Conservation (phyloP, 768 basidiomycete genomes). For the Plicaturopsis crispa region DNA sequence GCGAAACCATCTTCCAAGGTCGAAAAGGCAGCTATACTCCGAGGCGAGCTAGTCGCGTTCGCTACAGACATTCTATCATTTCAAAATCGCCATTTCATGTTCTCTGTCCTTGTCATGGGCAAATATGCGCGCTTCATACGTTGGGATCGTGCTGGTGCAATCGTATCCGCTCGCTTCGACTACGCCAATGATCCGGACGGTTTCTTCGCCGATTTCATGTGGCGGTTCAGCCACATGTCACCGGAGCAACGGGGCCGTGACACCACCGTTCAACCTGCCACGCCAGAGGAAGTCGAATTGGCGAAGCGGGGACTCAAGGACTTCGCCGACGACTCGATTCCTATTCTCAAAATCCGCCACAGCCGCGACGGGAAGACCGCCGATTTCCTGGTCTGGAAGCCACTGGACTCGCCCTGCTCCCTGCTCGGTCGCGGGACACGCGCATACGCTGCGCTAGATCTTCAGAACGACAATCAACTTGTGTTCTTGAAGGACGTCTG, state of each 20-base stretch:
- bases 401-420: slow-evolving; percentile 5
- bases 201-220: slow-evolving; percentile 20
- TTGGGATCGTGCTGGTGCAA: slow-evolving; percentile 23
- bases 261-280: slow-evolving; percentile 13
- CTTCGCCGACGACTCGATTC: too few relatives aligned
- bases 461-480: too few relatives aligned
- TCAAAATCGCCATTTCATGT: too few relatives aligned
- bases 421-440: slow-evolving; percentile 10
- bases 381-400: not conserved
- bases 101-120: slow-evolving; percentile 18
- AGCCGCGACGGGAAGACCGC: too few relatives aligned
- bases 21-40: too few relatives aligned
- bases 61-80: too few relatives aligned
- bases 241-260: slow-evolving; percentile 18
- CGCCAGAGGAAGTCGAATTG: slow-evolving; percentile 2
- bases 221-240: slow-evolving; percentile 15
- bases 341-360: too few relatives aligned
- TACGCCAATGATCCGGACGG: slow-evolving; percentile 9
- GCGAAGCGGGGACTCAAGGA: too few relatives aligned
- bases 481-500: slow-evolving; percentile 26
- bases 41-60: too few relatives aligned
- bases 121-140: slow-evolving; percentile 20
- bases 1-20: too few relatives aligned
- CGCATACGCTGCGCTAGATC: not conserved
- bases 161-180: slow-evolving; percentile 21